Evolutionary conservation across 2,329 filamentous ascomycete genomes (phyloP).

Genomic region (Penicillium sp.): DNA sequence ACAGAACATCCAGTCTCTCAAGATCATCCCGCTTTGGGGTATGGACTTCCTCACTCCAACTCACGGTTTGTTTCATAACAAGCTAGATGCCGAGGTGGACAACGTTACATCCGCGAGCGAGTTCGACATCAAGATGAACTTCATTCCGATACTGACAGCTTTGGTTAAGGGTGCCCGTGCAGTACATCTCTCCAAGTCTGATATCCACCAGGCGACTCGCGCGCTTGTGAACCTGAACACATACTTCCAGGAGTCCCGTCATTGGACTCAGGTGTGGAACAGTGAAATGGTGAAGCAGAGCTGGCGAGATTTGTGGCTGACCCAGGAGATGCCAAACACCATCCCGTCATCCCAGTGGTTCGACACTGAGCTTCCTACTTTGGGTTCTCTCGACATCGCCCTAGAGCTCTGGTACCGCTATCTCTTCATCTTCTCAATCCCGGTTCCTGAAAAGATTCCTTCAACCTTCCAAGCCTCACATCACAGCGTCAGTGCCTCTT

Average conservation of each 20-base stretch:
- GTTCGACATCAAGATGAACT: conserved; percentile 45
- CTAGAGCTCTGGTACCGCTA: conserved; percentile 38
- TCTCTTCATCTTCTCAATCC: conserved; percentile 51
- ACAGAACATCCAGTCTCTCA: conserved; percentile 48
- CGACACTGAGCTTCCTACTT: conserved; percentile 33
- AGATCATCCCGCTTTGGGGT: conserved; percentile 49
- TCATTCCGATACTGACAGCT: conserved; percentile 45
- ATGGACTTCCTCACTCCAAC: conserved; percentile 46
- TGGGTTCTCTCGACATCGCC: conserved; percentile 31
- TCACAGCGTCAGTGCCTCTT: conserved; percentile 53
- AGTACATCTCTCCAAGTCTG: conserved; percentile 34
- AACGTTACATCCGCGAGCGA: conserved; percentile 40
- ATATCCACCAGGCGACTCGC: conserved; percentile 42
- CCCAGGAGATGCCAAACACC: conserved; percentile 37
- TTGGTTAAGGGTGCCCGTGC: conserved; percentile 46
- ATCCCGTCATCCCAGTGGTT: conserved; percentile 32
- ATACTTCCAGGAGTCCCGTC: conserved; percentile 44
- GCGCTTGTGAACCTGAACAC: conserved; percentile 44
- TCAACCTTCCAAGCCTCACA: conserved; percentile 57
- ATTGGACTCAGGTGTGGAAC: conserved; percentile 44
- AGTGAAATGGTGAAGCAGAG: conserved; percentile 38
- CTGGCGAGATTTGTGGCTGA: conserved; percentile 43
- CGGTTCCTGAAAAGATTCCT: conserved; percentile 49
- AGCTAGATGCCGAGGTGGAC: conserved; percentile 46
- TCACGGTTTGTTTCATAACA: conserved; percentile 48